These are phyloP conservation scores for Capsicum baccatum DNA, from an alignment of 257 asterid genomes.

Conservation along the genomic window DNA sequence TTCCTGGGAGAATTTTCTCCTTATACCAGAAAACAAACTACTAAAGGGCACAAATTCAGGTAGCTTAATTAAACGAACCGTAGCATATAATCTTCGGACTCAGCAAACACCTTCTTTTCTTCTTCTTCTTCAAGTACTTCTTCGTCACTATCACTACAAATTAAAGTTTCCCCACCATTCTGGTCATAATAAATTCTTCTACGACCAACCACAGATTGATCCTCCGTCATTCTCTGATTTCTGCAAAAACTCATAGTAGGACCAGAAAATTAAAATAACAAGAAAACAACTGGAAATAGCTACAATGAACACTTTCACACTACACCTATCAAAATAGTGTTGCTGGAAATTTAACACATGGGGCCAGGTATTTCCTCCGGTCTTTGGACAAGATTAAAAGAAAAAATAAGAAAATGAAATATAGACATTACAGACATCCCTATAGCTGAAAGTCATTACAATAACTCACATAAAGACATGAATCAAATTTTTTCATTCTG, in stretches of 20 bases:
- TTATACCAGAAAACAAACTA: background rate
- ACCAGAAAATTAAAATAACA: conserved; percentile 13
- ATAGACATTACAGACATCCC: background rate
- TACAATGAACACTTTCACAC: conserved; percentile 21
- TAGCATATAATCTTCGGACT: conserved; percentile 84
- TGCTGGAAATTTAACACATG: conserved; percentile 1
- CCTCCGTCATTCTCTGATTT: conserved; percentile 99
- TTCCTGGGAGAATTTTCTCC: background rate
- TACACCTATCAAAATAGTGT: conserved; percentile 19
- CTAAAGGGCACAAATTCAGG: conserved; percentile 13
- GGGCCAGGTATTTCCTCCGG: background rate
- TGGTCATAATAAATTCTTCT: conserved; percentile 96
- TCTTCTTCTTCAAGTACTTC: conserved; percentile 88
- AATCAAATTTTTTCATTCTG: background rate
- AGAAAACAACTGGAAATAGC: conserved; percentile 1
- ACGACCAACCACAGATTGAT: conserved; percentile 97
- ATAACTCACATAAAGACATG: background rate
- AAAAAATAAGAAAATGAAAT: background rate
- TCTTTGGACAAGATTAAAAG: background rate
- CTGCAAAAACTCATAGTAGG: conserved; percentile 46
- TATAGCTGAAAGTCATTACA: background rate
- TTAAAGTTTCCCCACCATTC: conserved; percentile 96
- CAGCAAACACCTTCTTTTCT: conserved; percentile 83
- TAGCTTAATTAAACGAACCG: conserved; percentile 61
- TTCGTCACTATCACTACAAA: conserved; percentile 98